A percentile compares a stretch with the other conserved stretches of the same genome.
These are phyloP conservation scores for Botrytis pseudocinerea DNA, from an alignment of 2,329 filamentous ascomycete species.

Conservation along the genomic window DNA sequence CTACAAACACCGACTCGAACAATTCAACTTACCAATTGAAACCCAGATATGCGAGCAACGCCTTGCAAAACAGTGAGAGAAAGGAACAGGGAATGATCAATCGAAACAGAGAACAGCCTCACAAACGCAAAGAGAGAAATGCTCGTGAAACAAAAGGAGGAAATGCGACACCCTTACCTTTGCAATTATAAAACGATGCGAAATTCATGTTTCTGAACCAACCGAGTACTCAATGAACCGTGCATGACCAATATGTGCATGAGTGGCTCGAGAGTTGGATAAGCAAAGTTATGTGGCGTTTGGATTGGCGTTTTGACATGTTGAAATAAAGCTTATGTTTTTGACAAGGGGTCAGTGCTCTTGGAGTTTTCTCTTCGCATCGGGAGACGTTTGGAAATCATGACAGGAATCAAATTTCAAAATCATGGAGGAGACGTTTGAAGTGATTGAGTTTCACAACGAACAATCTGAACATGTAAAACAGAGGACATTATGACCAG, in stretches of 20 bases:
- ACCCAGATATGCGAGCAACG: neutral
- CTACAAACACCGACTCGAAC: neutral
- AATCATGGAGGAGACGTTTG: neutral
- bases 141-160: neutral
- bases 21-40: neutral
- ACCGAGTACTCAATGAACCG: neutral
- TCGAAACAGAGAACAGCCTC: neutral
- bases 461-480: neutral
- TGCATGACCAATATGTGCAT: neutral
- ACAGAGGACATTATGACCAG: neutral
- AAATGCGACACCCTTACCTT: neutral
- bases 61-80: neutral
- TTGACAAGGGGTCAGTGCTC: neutral
- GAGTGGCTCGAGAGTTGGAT: neutral
- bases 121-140: neutral
- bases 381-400: neutral
- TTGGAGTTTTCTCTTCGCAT: neutral
- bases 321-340: slow-evolving; percentile 6
- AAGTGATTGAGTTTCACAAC: neutral
- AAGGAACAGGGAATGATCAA: neutral
- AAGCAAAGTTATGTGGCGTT: neutral
- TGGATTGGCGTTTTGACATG: neutral
- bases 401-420: no score
- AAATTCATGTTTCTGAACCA: neutral
- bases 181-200: neutral